These are phyloP conservation scores for Fusarium piperis DNA, from an alignment of 2,329 filamentous ascomycete genomes.

Conservation along the genomic window DNA sequence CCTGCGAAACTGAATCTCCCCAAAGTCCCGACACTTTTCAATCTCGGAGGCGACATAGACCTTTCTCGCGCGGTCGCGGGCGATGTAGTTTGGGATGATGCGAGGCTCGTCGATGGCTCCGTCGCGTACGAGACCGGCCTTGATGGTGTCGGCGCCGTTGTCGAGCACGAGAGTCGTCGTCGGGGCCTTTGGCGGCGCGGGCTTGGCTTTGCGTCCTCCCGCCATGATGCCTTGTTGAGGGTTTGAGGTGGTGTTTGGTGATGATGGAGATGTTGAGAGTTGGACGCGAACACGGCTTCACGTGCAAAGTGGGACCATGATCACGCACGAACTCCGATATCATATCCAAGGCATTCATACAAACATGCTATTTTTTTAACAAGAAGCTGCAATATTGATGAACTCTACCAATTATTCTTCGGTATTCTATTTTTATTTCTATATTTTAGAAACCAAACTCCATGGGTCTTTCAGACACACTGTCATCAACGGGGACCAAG, in stretches of 20 bases:
- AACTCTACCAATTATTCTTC: too few species aligned
- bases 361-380: too few species aligned
- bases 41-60: constrained; percentile 84
- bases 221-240: constrained; percentile 48
- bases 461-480: not conserved
- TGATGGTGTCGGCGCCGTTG: constrained; percentile 91
- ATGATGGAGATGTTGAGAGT: constrained; percentile 7
- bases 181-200: constrained; percentile 62
- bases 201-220: constrained; percentile 62
- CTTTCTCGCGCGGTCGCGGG: constrained; percentile 80
- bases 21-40: constrained; percentile 84
- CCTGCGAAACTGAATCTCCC: constrained; percentile 85
- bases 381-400: too few species aligned
- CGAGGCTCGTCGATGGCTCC: constrained; percentile 65
- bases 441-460: too few species aligned
- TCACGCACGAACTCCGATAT: not conserved
- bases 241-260: not conserved
- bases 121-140: constrained; percentile 79
- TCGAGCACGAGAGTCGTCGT: constrained; percentile 84
- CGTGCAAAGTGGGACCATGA: constrained; percentile 8
- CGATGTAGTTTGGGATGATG: constrained; percentile 88
- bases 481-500: not conserved
- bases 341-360: too few species aligned
- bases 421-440: too few species aligned
- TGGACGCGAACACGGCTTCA: constrained; percentile 28